These are phyloP conservation scores for Punica granatum DNA, from an alignment of 345 rosid genomes.

Conservation along the genomic window DNA sequence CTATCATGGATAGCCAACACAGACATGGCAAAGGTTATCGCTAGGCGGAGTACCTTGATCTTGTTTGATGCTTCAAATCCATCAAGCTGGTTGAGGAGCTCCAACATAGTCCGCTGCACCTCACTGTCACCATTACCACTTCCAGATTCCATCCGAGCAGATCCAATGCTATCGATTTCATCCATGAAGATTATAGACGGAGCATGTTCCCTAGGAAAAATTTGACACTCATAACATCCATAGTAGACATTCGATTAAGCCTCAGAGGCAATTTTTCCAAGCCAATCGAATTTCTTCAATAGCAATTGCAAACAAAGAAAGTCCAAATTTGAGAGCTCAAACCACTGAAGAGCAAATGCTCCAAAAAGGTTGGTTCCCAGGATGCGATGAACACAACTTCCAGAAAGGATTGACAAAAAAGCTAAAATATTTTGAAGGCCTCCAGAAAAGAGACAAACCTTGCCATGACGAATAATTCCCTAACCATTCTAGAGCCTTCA, in stretches of 20 bases:
- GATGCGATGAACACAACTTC: neutral
- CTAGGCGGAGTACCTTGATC: constrained; percentile 56
- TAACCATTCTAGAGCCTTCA: constrained; percentile 98
- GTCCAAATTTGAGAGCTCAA: neutral
- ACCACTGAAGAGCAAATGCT: neutral
- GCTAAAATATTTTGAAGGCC: neutral
- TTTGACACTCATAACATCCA: neutral
- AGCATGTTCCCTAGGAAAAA: constrained; percentile 69
- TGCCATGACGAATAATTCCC: constrained; percentile 99
- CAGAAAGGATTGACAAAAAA: neutral
- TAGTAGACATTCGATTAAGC: neutral
- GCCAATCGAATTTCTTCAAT: neutral
- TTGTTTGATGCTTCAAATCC: constrained; percentile 99
- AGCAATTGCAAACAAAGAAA: neutral
- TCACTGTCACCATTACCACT: constrained; percentile 99
- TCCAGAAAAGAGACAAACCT: constrained; percentile 42
- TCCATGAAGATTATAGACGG: constrained; percentile 99
- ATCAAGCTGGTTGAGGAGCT: constrained; percentile 98
- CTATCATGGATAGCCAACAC: neutral
- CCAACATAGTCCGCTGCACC: constrained; percentile 97
- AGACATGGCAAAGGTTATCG: neutral
- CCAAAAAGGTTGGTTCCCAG: neutral
- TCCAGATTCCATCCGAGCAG: constrained; percentile 99
- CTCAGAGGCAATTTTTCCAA: neutral
- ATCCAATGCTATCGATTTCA: constrained; percentile 96